Conservation (phyloP, 2,329 filamentous ascomycete genomes). For the Cladophialophora chaetospira region DNA sequence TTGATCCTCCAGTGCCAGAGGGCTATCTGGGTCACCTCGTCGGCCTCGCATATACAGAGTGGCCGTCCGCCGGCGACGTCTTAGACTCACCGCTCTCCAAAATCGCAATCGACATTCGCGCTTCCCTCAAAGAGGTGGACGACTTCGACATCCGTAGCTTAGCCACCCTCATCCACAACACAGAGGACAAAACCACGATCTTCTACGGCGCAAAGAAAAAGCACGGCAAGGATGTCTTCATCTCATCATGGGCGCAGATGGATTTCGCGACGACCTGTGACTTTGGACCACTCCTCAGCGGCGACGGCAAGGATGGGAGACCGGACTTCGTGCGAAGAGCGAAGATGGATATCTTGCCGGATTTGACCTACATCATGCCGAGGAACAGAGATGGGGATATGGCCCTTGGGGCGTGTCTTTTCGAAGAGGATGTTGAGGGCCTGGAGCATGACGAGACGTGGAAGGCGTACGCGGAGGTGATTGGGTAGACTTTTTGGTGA, state of each 20-base stretch:
- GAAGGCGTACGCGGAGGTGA: neutral
- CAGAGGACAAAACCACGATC: conserved; percentile 9
- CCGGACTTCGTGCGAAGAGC: conserved; percentile 12
- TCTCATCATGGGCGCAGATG: conserved; percentile 15
- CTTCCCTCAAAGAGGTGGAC: conserved; percentile 9
- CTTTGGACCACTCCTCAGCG: conserved; percentile 6
- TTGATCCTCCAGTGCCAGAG: conserved; percentile 5
- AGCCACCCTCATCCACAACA: conserved; percentile 4
- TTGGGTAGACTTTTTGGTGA: too few relatives aligned
- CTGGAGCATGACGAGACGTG: conserved; percentile 10
- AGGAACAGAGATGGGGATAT: conserved; percentile 9
- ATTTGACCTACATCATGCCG: conserved; percentile 15
- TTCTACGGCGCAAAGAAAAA: conserved; percentile 10
- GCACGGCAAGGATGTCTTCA: conserved; percentile 9
- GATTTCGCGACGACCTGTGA: conserved; percentile 1
- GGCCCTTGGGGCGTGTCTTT: conserved; percentile 6
- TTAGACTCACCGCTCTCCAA: conserved; percentile 1
- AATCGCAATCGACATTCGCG: conserved; percentile 5
- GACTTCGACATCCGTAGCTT: conserved; percentile 10
- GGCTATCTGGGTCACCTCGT: conserved; percentile 11
- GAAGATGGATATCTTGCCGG: conserved; percentile 5
- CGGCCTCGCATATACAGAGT: conserved; percentile 8
- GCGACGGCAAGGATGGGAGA: neutral
- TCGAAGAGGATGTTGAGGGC: conserved; percentile 1
- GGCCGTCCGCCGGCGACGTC: neutral